Base-by-base conservation (phyloP, 208 protist genomes). In the Crithidia fasciculata region DNA sequence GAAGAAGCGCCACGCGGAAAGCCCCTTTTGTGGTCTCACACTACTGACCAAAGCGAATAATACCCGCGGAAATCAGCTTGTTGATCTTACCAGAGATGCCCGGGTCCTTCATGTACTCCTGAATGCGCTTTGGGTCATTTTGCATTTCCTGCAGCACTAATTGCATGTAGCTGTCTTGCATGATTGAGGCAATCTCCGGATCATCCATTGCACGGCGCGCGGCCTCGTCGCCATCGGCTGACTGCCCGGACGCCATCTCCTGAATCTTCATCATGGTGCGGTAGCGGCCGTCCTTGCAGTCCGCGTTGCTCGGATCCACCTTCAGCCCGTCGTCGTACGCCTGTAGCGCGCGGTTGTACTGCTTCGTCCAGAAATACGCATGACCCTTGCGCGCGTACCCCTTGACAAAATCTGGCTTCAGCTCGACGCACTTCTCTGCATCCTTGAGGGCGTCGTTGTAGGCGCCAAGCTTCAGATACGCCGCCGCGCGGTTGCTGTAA, bases 391-490 rank as follows among this genome's bases (percentile, higher is more conserved):
- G 83, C 39, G 85, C 88, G 80, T 97, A 90, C 44, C 89, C 97
- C 83, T 98, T 98, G 19, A 98, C 93, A 80, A 98, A 99, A 66
- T 94, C 93, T 9, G 97, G 97, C 75, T 98, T 96, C 62, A 99
- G 76, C 69, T 95, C 83, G 49, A 99, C 90, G 76, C 92, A 98
- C 78, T 97, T 98, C 66, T 99, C 95, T n/a, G 91, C 94, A 71
- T 99, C 98, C 72, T 97, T 96, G 55, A 98, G 81, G 15, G 95
- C 97, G 53, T 97, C 81, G 72, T 87, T 93, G 79, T 91, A 99
- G 43, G 98, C 96, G 45, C 92, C 95, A 12, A 99, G 87, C 88
- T 99, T 99, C 52, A 98, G 88, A 84, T 98, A 99, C 64, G 93
- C 86, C 5, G 98, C 95, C 15, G 98, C 97, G 63, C 97, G 88